phyloP scores from a whole-genome alignment of 1,139 yeast genomes.

The Diutina sp. region DNA sequence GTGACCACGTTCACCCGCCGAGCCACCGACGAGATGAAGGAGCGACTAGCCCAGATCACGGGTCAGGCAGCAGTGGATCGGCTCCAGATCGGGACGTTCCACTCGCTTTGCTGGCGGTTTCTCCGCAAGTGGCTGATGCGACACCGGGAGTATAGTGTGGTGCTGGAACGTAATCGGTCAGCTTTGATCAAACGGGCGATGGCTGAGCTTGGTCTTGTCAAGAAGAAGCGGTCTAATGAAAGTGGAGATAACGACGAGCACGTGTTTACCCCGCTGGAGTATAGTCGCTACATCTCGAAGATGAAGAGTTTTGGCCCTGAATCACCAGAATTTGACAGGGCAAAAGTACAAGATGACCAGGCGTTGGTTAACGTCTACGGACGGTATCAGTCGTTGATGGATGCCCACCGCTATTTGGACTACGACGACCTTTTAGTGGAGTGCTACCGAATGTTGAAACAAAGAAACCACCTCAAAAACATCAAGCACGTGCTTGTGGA shows the following conservation, averaged over 20 bases:
- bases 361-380: neutral
- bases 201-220: neutral
- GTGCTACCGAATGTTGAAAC: slow-evolving; percentile 36
- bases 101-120: slow-evolving; percentile 58
- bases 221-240: neutral
- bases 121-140: slow-evolving; percentile 40
- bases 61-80: slow-evolving; percentile 22
- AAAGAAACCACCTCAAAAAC: slow-evolving; percentile 30
- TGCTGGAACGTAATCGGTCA: slow-evolving; percentile 47
- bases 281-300: slow-evolving; percentile 25
- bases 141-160: slow-evolving; percentile 38
- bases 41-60: slow-evolving; percentile 38
- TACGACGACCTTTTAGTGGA: slow-evolving; percentile 72
- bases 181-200: neutral
- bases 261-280: slow-evolving; percentile 22
- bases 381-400: slow-evolving; percentile 39
- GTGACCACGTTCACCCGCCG: slow-evolving; percentile 87
- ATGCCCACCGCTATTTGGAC: slow-evolving; percentile 38
- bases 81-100: slow-evolving; percentile 75
- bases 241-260: slow-evolving; percentile 9
- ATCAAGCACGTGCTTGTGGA: slow-evolving; percentile 73
- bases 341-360: neutral
- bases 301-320: slow-evolving; percentile 6
- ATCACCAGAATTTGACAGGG: neutral
- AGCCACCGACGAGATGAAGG: slow-evolving; percentile 77